Conservation (phyloP, 371 early-diverging fungal species). For the Saksenaea oblongispora region DNA sequence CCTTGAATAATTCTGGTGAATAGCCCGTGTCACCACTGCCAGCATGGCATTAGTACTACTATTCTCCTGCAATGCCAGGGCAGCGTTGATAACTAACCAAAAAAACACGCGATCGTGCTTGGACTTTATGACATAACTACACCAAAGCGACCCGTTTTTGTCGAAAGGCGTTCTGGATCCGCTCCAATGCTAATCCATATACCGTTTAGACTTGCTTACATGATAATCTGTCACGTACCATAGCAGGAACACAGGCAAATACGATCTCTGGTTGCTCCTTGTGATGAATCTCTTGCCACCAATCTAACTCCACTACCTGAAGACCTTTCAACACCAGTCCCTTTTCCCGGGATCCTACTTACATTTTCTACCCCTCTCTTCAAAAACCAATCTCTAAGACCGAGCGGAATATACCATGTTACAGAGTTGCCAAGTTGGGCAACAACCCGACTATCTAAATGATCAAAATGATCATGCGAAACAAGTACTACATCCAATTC, state of each 20-base stretch:
- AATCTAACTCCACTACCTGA: conserved; percentile 62
- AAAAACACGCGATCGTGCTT: conserved; percentile 48
- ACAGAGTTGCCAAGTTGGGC: conserved; percentile 50
- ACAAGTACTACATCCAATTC: conserved; percentile 58
- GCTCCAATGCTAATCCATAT: conserved; percentile 49
- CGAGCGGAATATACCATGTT: conserved; percentile 67
- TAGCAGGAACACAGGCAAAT: conserved; percentile 58
- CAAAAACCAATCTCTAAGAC: conserved; percentile 56
- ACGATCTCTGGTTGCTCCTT: conserved; percentile 41
- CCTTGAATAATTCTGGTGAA: conserved; percentile 55
- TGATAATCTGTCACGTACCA: conserved; percentile 21
- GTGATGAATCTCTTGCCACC: conserved; percentile 64
- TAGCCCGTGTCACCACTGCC: conserved; percentile 65
- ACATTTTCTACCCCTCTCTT: conserved; percentile 56
- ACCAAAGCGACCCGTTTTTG: conserved; percentile 60
- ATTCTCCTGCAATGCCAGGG: neutral
- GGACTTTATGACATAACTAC: conserved; percentile 56
- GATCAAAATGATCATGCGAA: conserved; percentile 61
- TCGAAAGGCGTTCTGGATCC: conserved; percentile 53
- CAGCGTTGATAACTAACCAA: conserved; percentile 37
- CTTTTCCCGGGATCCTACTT: neutral
- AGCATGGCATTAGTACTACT: neutral
- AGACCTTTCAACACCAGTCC: neutral
- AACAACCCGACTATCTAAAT: conserved; percentile 55
- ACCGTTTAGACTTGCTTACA: neutral